A percentile compares a stretch with the other conserved stretches of the same genome.
Evolutionary conservation across 768 basidiomycete genomes (phyloP).

Genomic region (Auriscalpium orientale): DNA sequence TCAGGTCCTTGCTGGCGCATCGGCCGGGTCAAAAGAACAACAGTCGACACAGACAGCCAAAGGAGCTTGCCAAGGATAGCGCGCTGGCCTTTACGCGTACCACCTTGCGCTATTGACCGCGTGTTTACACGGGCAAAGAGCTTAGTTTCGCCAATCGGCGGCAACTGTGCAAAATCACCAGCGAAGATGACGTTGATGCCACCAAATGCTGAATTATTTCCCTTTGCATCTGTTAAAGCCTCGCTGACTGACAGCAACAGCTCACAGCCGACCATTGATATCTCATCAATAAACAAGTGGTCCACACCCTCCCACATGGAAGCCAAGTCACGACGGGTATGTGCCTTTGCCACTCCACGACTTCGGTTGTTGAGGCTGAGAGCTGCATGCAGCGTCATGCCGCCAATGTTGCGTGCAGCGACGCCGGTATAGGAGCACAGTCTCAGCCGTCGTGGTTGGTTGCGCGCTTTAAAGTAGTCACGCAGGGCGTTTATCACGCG

Average conservation of each 20-base stretch:
- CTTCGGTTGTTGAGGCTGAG: constrained; percentile 3
- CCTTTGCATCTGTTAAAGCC: constrained; percentile 27
- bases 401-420: constrained; percentile 31
- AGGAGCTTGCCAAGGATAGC: not conserved
- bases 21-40: not conserved
- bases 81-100: not conserved
- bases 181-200: constrained; percentile 35
- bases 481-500: constrained; percentile 29
- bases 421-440: constrained; percentile 31
- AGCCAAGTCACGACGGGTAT: constrained; percentile 14
- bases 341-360: not conserved
- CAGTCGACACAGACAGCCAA: not conserved
- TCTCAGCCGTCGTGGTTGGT: constrained; percentile 21
- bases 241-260: constrained; percentile 26
- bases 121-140: constrained; percentile 16
- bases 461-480: constrained; percentile 21
- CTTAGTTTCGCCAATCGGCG: constrained; percentile 25
- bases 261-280: constrained; percentile 33
- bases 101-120: not conserved
- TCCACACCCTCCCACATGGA: constrained; percentile 34
- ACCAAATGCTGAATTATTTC: constrained; percentile 24
- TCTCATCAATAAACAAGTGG: constrained; percentile 31
- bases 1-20: not conserved
- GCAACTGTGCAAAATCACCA: constrained; percentile 36
- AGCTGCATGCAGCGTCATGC: constrained; percentile 33